phyloP scores from a whole-genome alignment of 1,139 yeast genomes.

The Suhomyces bokatorum region DNA sequence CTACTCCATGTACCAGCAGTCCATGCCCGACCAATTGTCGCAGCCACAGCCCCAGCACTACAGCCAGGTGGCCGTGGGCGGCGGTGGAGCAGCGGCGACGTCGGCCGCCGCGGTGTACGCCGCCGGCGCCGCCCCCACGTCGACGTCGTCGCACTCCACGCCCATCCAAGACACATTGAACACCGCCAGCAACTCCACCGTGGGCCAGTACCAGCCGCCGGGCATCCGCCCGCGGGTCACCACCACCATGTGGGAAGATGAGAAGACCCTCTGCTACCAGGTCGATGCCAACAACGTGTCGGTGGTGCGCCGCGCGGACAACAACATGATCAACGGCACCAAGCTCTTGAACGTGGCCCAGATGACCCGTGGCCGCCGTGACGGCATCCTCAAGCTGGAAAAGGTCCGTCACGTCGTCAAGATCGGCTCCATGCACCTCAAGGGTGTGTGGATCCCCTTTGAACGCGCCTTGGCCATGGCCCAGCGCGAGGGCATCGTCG shows the following conservation, averaged over 20 bases:
- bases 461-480: constrained; percentile 92
- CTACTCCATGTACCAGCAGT: constrained; percentile 18
- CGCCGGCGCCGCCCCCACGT: constrained; percentile 13
- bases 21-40: constrained; percentile 13
- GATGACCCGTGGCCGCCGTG: constrained; percentile 95
- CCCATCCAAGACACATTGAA: constrained; percentile 19
- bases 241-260: constrained; percentile 97
- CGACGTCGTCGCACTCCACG: constrained; percentile 14
- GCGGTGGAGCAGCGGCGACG: constrained; percentile 1
- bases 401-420: constrained; percentile 89
- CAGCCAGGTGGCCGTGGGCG: constrained; percentile 9
- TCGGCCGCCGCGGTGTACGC: too few relatives aligned
- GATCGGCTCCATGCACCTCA: constrained; percentile 94
- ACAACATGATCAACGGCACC: constrained; percentile 95
- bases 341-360: constrained; percentile 89
- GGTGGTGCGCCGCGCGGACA: constrained; percentile 89
- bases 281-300: constrained; percentile 91
- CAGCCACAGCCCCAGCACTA: constrained; percentile 19
- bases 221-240: constrained; percentile 81
- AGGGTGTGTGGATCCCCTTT: constrained; percentile 98
- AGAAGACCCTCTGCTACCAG: constrained; percentile 89
- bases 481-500: constrained; percentile 84
- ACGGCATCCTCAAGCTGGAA: constrained; percentile 88
- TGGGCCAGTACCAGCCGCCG: constrained; percentile 52
- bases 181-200: constrained; percentile 31